Evolutionary conservation across 768 basidiomycete genomes (phyloP).

Genomic region (Kwoniella dejecticola): DNA sequence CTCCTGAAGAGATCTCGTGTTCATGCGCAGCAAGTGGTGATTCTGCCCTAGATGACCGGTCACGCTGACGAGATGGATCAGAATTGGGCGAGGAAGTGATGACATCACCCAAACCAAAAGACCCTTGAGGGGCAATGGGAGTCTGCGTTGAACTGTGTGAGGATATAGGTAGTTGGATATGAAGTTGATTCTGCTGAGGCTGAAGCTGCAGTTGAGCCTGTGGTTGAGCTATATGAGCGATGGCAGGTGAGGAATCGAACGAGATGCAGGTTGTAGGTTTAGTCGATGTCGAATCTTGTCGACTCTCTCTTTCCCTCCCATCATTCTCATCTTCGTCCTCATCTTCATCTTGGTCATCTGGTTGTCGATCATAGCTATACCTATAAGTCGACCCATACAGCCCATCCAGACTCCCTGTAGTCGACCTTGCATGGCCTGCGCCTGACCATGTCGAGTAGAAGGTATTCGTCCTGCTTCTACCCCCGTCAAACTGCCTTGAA

Average conservation of each 20-base stretch:
- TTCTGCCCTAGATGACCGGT: not conserved
- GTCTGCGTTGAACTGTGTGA: not conserved
- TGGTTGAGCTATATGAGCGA: slow-evolving; percentile 88
- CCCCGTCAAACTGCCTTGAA: not conserved
- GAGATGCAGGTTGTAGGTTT: slow-evolving; percentile 94
- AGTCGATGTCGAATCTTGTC: slow-evolving; percentile 62
- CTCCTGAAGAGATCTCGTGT: not conserved
- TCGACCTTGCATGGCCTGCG: slow-evolving; percentile 1
- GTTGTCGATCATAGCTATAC: not conserved
- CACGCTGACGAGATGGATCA: not conserved
- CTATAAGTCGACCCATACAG: slow-evolving; percentile 9
- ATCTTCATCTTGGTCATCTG: slow-evolving; percentile 6
- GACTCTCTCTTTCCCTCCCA: slow-evolving; percentile 23
- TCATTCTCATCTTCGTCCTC: slow-evolving; percentile 64
- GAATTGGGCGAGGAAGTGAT: slow-evolving; percentile 1
- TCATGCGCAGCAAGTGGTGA: not conserved
- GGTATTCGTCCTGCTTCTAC: slow-evolving; percentile 23
- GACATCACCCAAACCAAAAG: slow-evolving; percentile 4
- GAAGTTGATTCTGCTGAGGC: not conserved
- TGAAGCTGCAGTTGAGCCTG: not conserved
- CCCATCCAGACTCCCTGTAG: slow-evolving; percentile 14
- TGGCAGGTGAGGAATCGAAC: slow-evolving; percentile 73
- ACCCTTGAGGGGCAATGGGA: not conserved
- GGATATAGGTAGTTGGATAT: not conserved
- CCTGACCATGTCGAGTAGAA: slow-evolving; percentile 24